These are phyloP conservation scores for Aspergillus ustus DNA, from an alignment of 2,329 filamentous ascomycete species.

Conservation along the genomic window DNA sequence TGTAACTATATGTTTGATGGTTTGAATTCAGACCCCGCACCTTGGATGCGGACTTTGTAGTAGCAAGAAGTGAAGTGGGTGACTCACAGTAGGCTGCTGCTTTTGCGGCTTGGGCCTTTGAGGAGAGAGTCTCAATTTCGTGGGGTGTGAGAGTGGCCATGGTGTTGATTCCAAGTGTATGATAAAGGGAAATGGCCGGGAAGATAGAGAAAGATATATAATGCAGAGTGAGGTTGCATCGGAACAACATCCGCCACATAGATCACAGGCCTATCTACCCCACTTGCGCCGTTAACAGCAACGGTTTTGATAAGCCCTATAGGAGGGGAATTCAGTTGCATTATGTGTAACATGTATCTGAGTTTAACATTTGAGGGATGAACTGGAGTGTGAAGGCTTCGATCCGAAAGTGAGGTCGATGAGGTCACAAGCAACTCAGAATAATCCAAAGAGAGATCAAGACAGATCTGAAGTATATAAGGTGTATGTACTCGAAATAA, in stretches of 20 bases:
- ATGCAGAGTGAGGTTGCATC: background rate
- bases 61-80: background rate
- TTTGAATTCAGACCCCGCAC: background rate
- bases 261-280: background rate
- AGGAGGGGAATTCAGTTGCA: background rate
- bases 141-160: constrained; percentile 56
- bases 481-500: constrained; percentile 2
- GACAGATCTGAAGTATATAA: background rate
- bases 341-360: background rate
- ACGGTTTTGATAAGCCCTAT: background rate
- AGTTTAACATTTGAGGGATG: background rate
- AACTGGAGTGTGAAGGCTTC: background rate
- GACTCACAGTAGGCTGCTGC: constrained; percentile 74
- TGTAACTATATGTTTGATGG: background rate
- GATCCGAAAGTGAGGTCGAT: background rate
- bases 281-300: background rate
- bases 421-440: background rate
- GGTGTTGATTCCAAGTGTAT: background rate
- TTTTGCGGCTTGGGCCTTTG: constrained; percentile 72
- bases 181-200: background rate
- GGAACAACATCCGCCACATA: background rate
- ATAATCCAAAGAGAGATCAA: background rate
- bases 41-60: background rate
- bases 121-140: constrained; percentile 69
- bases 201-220: background rate